Percentiles rank a stretch among this genome's conserved stretches.
Conservation (phyloP, 305 asterid genomes). For the Plantago coronopus region DNA sequence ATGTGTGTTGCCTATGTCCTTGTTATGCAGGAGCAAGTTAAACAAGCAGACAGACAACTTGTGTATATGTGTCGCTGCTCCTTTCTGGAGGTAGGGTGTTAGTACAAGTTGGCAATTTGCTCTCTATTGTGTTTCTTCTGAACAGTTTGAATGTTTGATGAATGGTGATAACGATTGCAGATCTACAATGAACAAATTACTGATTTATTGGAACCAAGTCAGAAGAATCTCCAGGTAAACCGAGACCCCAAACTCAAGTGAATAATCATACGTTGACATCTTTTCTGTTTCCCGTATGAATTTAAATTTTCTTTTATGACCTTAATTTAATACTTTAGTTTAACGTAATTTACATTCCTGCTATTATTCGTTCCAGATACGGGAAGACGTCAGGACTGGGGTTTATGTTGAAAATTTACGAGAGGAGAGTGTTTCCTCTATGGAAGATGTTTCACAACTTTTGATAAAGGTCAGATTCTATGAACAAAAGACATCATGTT, state of each 20-base stretch:
- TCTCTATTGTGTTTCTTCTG: constrained; percentile 8
- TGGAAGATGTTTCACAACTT: constrained; percentile 85
- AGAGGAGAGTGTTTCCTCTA: constrained; percentile 82
- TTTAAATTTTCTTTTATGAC: too few species aligned
- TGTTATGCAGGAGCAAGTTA: constrained; percentile 73
- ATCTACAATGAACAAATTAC: constrained; percentile 98
- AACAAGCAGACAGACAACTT: constrained; percentile 74
- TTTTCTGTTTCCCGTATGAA: background rate
- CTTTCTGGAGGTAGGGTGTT: constrained; percentile 80
- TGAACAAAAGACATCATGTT: constrained; percentile 10
- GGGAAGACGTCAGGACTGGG: constrained; percentile 92
- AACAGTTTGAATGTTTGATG: too few species aligned
- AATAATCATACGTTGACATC: background rate
- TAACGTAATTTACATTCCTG: background rate
- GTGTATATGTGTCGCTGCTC: constrained; percentile 94
- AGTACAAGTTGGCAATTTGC: background rate
- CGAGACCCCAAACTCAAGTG: constrained; percentile 1
- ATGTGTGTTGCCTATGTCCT: constrained; percentile 12
- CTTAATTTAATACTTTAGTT: too few species aligned
- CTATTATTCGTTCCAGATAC: constrained; percentile 48
- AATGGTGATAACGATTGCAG: constrained; percentile 42
- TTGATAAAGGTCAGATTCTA: constrained; percentile 60
- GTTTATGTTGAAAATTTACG: constrained; percentile 91
- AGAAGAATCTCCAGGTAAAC: constrained; percentile 83
- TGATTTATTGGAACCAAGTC: constrained; percentile 91